A percentile compares a stretch with the other conserved stretches of the same genome.
Conservation (phyloP, 1,284 basidiomycete species). For the Heterobasidion occidentale region DNA sequence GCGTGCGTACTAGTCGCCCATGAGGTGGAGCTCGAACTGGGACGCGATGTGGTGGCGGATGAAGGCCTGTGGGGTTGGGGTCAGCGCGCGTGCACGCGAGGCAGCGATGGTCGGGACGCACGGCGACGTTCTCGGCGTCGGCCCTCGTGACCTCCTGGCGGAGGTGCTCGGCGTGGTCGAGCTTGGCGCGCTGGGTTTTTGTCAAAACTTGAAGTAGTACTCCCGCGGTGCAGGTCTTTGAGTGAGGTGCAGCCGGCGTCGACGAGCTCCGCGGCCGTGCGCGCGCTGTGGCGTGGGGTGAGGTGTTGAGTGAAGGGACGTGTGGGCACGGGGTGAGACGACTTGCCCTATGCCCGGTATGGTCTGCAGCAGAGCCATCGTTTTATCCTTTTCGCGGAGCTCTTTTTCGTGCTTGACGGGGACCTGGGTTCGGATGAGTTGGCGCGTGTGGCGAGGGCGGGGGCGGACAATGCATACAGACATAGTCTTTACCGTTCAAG, state of each 20-base stretch:
- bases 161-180: conserved; percentile 32
- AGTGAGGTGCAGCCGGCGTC: conserved; percentile 39
- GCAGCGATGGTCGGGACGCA: conserved; percentile 14
- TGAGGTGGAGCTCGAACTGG: conserved; percentile 35
- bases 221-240: conserved; percentile 30
- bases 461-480: conserved; percentile 22
- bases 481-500: conserved; percentile 26
- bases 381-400: conserved; percentile 1
- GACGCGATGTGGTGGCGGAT: conserved; percentile 33
- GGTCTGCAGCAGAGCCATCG: conserved; percentile 15
- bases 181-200: conserved; percentile 25
- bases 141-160: conserved; percentile 24
- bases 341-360: conserved; percentile 25
- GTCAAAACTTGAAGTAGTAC: conserved; percentile 28
- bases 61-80: conserved; percentile 26
- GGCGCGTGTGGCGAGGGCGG: conserved; percentile 11
- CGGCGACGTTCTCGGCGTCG: conserved; percentile 35
- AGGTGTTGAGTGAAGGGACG: not conserved
- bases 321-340: not conserved
- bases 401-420: conserved; percentile 4
- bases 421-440: conserved; percentile 2
- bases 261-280: conserved; percentile 34
- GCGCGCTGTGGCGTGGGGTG: conserved; percentile 16
- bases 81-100: not conserved
- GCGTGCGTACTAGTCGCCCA: conserved; percentile 42